A percentile compares a stretch with the other conserved stretches of the same genome.
Evolutionary conservation across 257 asterid species (phyloP).

Genomic region (Solanum raphanifolium): DNA sequence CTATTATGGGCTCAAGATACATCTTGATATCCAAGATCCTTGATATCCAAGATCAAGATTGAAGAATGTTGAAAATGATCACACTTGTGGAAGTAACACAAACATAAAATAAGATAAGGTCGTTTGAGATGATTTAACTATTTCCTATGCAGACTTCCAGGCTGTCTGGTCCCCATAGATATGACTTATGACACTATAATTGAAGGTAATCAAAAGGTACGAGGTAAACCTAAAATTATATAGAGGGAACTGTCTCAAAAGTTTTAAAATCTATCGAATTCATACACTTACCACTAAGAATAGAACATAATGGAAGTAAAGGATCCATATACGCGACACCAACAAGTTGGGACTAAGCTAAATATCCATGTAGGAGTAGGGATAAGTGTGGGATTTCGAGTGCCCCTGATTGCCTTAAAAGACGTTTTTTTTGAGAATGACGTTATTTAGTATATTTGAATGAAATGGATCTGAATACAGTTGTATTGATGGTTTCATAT

Average conservation of each 20-base stretch:
- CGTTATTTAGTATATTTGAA: background rate
- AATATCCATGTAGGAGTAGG: background rate
- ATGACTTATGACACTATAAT: background rate
- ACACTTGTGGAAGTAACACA: background rate
- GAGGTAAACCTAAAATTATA: background rate
- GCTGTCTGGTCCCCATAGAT: background rate
- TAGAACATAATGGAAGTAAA: background rate
- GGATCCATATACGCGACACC: background rate
- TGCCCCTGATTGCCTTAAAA: background rate
- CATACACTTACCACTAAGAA: background rate
- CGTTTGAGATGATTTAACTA: background rate
- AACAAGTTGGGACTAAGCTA: background rate
- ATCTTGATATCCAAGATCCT: background rate
- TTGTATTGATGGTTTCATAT: background rate
- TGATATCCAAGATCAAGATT: background rate
- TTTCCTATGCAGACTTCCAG: background rate
- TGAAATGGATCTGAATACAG: background rate
- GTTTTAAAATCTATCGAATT: background rate
- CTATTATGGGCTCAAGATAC: background rate
- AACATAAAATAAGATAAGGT: background rate
- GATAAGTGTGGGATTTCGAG: background rate
- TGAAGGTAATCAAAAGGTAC: background rate
- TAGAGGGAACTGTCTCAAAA: background rate
- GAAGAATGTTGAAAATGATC: background rate
- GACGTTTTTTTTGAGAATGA: too few relatives aligned